Evolutionary conservation across 2,329 filamentous ascomycete genomes (phyloP).

Genomic region (Gliomastix tumulicola): DNA sequence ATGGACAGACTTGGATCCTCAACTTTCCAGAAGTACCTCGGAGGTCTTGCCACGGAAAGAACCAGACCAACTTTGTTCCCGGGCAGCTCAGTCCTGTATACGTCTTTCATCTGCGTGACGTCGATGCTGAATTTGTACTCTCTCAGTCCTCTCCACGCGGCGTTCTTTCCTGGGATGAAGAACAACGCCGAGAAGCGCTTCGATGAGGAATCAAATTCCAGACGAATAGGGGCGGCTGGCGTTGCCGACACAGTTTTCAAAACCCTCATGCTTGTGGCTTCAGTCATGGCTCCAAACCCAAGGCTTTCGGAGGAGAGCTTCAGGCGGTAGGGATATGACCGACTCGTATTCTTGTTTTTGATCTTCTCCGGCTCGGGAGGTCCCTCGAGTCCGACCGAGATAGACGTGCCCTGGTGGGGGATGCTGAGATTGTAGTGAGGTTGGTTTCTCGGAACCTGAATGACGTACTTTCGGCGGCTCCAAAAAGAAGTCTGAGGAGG

Average conservation of each 20-base stretch:
- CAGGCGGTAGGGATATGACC: too few relatives aligned
- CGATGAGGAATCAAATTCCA: slow-evolving; percentile 20
- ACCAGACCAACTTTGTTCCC: slow-evolving; percentile 29
- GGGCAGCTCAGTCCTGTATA: slow-evolving; percentile 23
- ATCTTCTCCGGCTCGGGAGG: too few relatives aligned
- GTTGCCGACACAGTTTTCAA: slow-evolving; percentile 39
- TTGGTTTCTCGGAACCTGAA: too few relatives aligned
- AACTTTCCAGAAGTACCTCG: slow-evolving; percentile 35
- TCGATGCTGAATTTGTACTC: slow-evolving; percentile 34
- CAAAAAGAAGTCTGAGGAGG: too few relatives aligned
- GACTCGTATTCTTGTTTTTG: too few relatives aligned
- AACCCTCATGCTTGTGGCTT: slow-evolving; percentile 48
- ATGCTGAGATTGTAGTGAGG: too few relatives aligned
- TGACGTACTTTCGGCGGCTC: too few relatives aligned
- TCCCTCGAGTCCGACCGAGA: too few relatives aligned
- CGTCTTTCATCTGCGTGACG: slow-evolving; percentile 36
- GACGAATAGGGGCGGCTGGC: too few relatives aligned
- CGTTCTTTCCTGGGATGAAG: slow-evolving; percentile 9
- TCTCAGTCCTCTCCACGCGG: slow-evolving; percentile 6
- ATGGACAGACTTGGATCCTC: slow-evolving; percentile 23
- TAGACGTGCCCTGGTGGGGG: too few relatives aligned
- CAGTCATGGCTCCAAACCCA: slow-evolving; percentile 55
- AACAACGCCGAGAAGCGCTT: slow-evolving; percentile 23
- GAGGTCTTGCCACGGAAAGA: slow-evolving; percentile 41
- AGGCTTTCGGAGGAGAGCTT: slow-evolving; percentile 23